phyloP scores from a whole-genome alignment of 2,329 filamentous ascomycete species.

The Colletotrichum spinosum region DNA sequence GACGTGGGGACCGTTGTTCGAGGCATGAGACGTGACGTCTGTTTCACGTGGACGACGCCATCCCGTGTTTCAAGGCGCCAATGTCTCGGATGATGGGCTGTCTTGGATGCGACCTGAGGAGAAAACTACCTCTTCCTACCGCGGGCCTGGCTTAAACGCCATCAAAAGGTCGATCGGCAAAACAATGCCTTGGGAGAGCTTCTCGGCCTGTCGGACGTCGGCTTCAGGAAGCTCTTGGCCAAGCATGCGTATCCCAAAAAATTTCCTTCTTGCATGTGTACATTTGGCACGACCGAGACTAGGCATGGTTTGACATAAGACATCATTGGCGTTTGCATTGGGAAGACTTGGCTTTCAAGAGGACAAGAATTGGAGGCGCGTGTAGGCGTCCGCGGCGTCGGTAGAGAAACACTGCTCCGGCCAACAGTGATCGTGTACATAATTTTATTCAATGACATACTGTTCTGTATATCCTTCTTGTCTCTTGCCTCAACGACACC shows the following conservation, averaged over 20 bases:
- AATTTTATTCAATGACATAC: too few species aligned
- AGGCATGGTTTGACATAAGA: background rate
- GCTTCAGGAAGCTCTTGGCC: background rate
- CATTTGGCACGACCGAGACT: background rate
- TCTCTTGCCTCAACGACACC: too few species aligned
- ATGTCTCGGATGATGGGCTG: constrained; percentile 7
- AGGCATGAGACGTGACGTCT: constrained; percentile 29
- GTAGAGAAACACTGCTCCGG: too few species aligned
- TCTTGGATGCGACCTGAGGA: constrained; percentile 10
- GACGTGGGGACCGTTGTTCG: constrained; percentile 16
- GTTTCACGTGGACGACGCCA: constrained; percentile 20
- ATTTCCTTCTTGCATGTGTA: constrained; percentile 17
- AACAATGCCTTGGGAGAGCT: too few species aligned
- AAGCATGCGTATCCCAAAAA: constrained; percentile 4
- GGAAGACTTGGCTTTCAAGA: background rate
- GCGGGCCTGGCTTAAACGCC: background rate
- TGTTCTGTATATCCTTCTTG: too few species aligned
- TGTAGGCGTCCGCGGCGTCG: background rate
- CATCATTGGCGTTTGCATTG: background rate
- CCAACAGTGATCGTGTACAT: too few species aligned
- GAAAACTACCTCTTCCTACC: background rate
- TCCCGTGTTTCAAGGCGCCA: constrained; percentile 11
- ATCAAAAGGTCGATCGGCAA: too few species aligned
- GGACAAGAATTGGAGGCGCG: background rate
- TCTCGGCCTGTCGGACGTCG: too few species aligned